Evolutionary conservation across 2,329 filamentous ascomycete species (phyloP).

Genomic region (Lachnellula occidentalis): DNA sequence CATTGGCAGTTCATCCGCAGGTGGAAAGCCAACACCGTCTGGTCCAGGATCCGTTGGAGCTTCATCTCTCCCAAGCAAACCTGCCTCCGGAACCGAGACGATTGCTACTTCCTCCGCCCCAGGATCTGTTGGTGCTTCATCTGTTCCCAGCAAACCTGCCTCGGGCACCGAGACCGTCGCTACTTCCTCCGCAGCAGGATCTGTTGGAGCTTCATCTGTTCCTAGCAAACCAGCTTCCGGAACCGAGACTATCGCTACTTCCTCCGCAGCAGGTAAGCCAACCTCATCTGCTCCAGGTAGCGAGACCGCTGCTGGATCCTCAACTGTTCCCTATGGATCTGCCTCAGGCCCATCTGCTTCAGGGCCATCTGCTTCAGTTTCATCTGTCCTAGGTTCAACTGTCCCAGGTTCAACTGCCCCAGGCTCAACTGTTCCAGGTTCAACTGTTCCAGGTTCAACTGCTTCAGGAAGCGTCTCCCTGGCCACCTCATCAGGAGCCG

Average conservation of each 20-base stretch:
- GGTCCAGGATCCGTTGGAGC: no score
- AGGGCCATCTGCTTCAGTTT: conserved; percentile 1
- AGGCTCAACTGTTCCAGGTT: not conserved
- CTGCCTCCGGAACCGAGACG: conserved; percentile 10
- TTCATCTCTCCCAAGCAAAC: conserved; percentile 9
- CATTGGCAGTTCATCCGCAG: not conserved
- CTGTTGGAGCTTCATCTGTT: no score
- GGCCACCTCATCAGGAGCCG: not conserved
- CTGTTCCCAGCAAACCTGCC: conserved; percentile 12
- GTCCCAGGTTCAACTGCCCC: not conserved
- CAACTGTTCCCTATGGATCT: conserved; percentile 30
- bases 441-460: not conserved
- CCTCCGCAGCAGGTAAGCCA: not conserved
- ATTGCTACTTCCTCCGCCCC: conserved; percentile 31
- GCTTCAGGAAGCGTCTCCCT: no score
- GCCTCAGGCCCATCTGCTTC: conserved; percentile 11
- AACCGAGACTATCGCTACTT: not conserved
- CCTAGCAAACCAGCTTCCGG: not conserved
- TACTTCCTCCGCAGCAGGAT: conserved; percentile 32
- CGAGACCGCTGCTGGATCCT: conserved; percentile 13
- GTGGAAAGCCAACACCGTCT: not conserved
- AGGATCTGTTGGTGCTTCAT: no score
- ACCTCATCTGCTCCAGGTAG: conserved; percentile 5
- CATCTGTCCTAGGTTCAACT: conserved; percentile 33
- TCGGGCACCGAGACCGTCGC: conserved; percentile 5